Evolutionary conservation across 306 rosid genomes (phyloP).

Genomic region (Acacia melanoxylon): DNA sequence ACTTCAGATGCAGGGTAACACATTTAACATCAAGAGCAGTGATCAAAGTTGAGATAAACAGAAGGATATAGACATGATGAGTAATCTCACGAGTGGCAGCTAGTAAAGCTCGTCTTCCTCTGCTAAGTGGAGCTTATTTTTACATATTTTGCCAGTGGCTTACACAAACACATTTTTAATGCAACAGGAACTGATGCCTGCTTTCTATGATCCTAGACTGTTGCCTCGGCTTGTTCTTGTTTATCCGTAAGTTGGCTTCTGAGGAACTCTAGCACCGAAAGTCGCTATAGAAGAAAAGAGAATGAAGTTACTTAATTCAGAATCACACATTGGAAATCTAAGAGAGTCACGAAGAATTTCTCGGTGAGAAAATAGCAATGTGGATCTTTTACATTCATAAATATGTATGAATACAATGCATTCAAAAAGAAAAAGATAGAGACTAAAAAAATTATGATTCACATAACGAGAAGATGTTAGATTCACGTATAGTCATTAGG

Average conservation of each 20-base stretch:
- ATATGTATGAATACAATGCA: not conserved
- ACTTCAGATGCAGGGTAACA: not conserved
- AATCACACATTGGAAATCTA: slow-evolving; percentile 20
- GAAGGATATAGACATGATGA: slow-evolving; percentile 1
- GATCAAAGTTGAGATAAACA: slow-evolving; percentile 21
- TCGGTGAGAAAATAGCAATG: not conserved
- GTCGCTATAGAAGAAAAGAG: slow-evolving; percentile 46
- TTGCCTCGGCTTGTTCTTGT: slow-evolving; percentile 44
- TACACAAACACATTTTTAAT: slow-evolving; percentile 30
- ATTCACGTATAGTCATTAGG: not conserved
- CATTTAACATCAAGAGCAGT: not conserved
- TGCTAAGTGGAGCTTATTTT: slow-evolving; percentile 24
- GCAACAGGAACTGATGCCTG: slow-evolving; percentile 7
- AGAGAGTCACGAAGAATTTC: not conserved
- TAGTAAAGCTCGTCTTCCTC: slow-evolving; percentile 30
- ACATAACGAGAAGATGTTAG: not conserved
- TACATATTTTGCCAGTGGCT: slow-evolving; percentile 9
- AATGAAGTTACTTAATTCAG: slow-evolving; percentile 9
- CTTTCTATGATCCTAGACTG: slow-evolving; percentile 35
- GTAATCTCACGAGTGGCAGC: slow-evolving; percentile 22
- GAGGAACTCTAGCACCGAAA: slow-evolving; percentile 75
- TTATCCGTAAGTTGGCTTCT: slow-evolving; percentile 62
- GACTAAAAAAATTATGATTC: not conserved
- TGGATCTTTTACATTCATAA: not conserved
- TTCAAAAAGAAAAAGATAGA: not conserved